Evolutionary conservation across 2,329 filamentous ascomycete species (phyloP), one percentile per base, ranked within the genome.

Genomic region (Berkeleyomyces basicola): DNA sequence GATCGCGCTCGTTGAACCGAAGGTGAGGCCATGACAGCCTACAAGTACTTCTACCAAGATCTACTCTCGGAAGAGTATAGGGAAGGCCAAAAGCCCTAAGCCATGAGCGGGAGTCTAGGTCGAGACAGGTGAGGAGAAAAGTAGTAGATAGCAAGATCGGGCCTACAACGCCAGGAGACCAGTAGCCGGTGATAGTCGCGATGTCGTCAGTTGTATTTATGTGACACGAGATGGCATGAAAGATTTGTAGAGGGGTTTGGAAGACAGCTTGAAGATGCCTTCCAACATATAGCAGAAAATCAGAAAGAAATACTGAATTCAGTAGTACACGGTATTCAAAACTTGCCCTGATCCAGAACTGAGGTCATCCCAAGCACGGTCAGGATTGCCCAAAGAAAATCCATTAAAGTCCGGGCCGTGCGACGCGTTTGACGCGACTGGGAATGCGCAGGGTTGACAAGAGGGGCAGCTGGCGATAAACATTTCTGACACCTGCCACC

Each of bases 321-420:
- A 23, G 23, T 23, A 23, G 23, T 23, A 23, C 23, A 1, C 23
- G 1, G 23, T 23, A 23, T 23, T 23, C 23, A 23, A 23, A 23
- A 23, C 23, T 23, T 46, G 6, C 10, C 42, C 42, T n/a, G 43
- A 46, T n/a, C 11, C 43, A n/a, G 43, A n/a, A 10, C 43, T 23
- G 2, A 23, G 23, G 23, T n/a, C 49, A 14, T n/a, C 5, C 49
- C 49, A 23, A 55, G 49, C 36, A 16, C 16, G 31, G 33, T 7
- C 23, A 59, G 9, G 16, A 23, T 59, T 14, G 37, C 37, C 16
- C 39, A n/a, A n/a, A 43, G 37, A 57, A 63, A 64, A 58, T 4
- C 58, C 39, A 64, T 60, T 61, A 64, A 64, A 61, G 51, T 60
- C 58, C 23, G 40, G 37, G 31, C 40, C 31, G 16, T 37, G 33